Percentiles rank a stretch among this genome's conserved stretches.
Evolutionary conservation across 352 stramenopile genomes (phyloP).

Genomic region (Globisporangium rhizosaccharum): DNA sequence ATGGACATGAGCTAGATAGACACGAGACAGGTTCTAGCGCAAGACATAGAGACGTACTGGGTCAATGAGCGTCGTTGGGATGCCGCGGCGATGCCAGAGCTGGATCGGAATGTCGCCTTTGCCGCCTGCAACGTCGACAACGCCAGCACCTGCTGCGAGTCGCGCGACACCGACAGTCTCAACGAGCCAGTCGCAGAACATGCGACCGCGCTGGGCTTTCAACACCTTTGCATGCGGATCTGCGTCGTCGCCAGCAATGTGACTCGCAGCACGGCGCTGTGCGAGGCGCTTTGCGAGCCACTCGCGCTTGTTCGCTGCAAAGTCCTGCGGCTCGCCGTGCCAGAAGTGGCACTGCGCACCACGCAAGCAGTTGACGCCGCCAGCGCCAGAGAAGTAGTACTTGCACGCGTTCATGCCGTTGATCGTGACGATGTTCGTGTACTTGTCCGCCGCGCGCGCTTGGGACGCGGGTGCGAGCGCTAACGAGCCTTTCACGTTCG

Average conservation of each 20-base stretch:
- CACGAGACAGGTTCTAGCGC: background rate
- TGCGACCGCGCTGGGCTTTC: constrained; percentile 65
- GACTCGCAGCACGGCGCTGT: constrained; percentile 48
- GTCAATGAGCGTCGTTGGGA: constrained; percentile 81
- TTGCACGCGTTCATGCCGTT: constrained; percentile 82
- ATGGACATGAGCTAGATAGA: background rate
- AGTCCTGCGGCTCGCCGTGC: constrained; percentile 58
- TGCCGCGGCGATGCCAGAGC: constrained; percentile 71
- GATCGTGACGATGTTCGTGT: constrained; percentile 81
- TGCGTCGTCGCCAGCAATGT: constrained; percentile 48
- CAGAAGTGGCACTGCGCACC: constrained; percentile 76
- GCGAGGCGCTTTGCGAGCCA: constrained; percentile 65
- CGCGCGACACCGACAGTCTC: constrained; percentile 36
- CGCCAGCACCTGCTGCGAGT: constrained; percentile 49
- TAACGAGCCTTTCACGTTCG: constrained; percentile 33
- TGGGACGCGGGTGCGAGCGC: constrained; percentile 47
- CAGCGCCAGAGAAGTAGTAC: constrained; percentile 77
- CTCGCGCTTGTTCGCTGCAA: constrained; percentile 50
- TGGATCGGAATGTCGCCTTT: constrained; percentile 86
- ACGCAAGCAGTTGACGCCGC: constrained; percentile 54
- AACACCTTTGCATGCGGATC: constrained; percentile 65
- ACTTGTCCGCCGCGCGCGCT: constrained; percentile 40
- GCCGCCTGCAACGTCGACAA: constrained; percentile 85
- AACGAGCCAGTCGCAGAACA: constrained; percentile 84
- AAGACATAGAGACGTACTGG: constrained; percentile 34